These are phyloP conservation scores for Fraxinus floribunda DNA, from an alignment of 305 asterid species.

Conservation along the genomic window DNA sequence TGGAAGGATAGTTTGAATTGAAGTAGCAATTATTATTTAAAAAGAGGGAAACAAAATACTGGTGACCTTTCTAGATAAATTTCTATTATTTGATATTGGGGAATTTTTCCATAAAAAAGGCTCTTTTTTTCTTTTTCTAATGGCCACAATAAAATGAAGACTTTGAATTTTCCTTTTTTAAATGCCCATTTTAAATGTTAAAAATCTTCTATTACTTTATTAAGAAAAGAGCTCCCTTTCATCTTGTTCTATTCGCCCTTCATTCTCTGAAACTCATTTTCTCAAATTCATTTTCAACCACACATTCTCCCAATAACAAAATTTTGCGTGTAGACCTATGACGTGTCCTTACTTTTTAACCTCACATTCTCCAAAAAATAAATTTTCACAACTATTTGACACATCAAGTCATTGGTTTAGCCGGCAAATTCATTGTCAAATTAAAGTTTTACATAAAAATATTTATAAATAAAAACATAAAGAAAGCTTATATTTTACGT, in stretches of 20 bases:
- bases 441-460: too few relatives aligned
- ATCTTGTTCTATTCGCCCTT: background rate
- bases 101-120: background rate
- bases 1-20: background rate
- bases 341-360: background rate
- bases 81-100: background rate
- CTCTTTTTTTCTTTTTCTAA: background rate
- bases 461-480: too few relatives aligned
- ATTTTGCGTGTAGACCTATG: background rate
- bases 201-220: background rate
- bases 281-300: too few relatives aligned
- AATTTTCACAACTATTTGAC: background rate
- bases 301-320: background rate
- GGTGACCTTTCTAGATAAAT: background rate
- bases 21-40: too few relatives aligned
- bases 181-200: background rate
- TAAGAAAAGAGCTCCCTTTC: background rate
- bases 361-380: background rate
- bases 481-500: too few relatives aligned
- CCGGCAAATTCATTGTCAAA: background rate
- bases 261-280: background rate
- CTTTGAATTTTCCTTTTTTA: background rate
- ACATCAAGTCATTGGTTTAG: background rate
- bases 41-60: background rate
- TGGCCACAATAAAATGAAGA: background rate